Evolutionary conservation across 2,329 filamentous ascomycete species (phyloP), one percentile per base, ranked within the genome.

Genomic region (Colletotrichum endophyticum): DNA sequence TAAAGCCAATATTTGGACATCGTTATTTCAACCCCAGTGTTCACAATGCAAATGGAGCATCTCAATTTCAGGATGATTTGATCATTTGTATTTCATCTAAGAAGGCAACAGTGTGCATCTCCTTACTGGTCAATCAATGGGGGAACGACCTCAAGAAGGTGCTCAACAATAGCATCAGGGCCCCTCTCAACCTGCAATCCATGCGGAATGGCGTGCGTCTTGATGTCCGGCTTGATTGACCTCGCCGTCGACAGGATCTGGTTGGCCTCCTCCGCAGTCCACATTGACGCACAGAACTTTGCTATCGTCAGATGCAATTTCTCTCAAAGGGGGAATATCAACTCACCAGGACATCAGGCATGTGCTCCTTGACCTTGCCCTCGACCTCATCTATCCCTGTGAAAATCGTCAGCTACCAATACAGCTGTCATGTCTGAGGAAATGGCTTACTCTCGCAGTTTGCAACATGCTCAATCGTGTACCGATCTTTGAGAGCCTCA

Each of bases 221-320:
- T 88, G 77, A 91, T 86, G 12, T 85, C 84, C 0, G 89, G 88
- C 27, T 85, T 81, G 30, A 87, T 84, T 2, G 83, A 80, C 73
- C 84, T 83, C 2, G 89, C 89, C 36, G 87, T 87, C 2, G 81
- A 78, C 28, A 86, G 82, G 30, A 91, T 90, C 75, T 86, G 80
- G 8, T 83, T 79, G 28, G 85, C 86, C 81, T 91, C 84, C 77
- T 91, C 88, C 1, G 85, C 79, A 1, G 85, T 85, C 86, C 86
- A 88, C 86, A 87, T 88, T n/a, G 85, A 93, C 4, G 92, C 92
- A 68, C 89, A 91, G 84, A 92, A 93, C 90, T 92, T 16, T 34
- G 8, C 19, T 22, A 16, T 53, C 53, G 34, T 66, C 34, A 64
- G 32, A 25, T n/a, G 11, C 1, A 5, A 34, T 1, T 2, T n/a